Conservation (phyloP, 345 rosid species). For the Draba incana region DNA sequence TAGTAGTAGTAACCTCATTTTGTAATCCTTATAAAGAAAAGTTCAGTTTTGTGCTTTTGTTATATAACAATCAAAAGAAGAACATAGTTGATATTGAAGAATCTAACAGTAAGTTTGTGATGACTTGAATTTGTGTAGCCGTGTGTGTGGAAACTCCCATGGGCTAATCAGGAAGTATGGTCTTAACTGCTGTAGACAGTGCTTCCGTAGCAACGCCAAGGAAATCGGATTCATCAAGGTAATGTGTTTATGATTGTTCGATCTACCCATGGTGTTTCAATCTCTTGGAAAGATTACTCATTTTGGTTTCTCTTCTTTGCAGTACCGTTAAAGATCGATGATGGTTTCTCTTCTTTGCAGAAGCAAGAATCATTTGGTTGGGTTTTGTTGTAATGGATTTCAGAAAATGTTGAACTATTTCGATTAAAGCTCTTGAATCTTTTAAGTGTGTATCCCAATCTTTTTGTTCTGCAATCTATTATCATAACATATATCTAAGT, state of each 20-base stretch:
- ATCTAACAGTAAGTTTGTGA: not conserved
- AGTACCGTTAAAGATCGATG: conserved; percentile 33
- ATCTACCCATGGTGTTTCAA: too few species aligned
- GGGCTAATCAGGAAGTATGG: conserved; percentile 50
- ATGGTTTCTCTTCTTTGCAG: not conserved
- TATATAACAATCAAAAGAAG: too few species aligned
- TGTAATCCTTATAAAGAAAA: too few species aligned
- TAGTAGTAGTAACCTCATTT: not conserved
- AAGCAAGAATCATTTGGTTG: conserved; percentile 4
- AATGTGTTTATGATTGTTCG: not conserved
- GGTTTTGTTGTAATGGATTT: conserved; percentile 24
- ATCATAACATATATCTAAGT: too few species aligned
- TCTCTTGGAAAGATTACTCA: not conserved
- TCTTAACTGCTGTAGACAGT: conserved; percentile 46
- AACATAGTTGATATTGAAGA: not conserved
- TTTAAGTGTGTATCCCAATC: not conserved
- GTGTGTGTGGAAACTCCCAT: conserved; percentile 36
- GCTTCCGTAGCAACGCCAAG: conserved; percentile 48
- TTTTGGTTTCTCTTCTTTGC: conserved; percentile 2
- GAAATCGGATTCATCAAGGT: conserved; percentile 66
- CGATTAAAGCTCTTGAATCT: not conserved
- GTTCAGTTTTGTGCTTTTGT: too few species aligned
- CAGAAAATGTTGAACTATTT: not conserved
- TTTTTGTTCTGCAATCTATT: conserved; percentile 1
- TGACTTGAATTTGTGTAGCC: conserved; percentile 8